Base-by-base conservation (phyloP, 1,284 basidiomycete species). In the Cronartium ribicola region DNA sequence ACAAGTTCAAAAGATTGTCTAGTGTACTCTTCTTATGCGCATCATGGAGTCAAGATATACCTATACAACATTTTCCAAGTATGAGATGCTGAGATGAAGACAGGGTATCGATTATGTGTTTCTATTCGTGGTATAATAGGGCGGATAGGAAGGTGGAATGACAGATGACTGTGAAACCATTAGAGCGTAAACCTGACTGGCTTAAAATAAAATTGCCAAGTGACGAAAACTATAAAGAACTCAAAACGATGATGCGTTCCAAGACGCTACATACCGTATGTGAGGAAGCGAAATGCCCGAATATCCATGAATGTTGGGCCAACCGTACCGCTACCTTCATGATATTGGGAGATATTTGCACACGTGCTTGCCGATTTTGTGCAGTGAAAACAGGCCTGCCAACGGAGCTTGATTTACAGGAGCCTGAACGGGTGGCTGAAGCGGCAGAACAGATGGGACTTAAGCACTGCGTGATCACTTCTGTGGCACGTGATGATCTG, bases 271-370 rank as follows among this genome's bases (percentile, higher is more conserved):
- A 48, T 17, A 81, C 80, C 1, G 80, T 81, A 5, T 81, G 80
- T 71, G 80, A 81, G 59, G 80, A 81, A 71, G 80, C 80, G 6
- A 75, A 79, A 0, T 81, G 80, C 67, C 80, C 80, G 20, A 81
- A 81, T 69, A 80, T 81, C 41, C 79, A 79, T 39, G 80, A 81
- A 70, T 81, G 80, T 76, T 81, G 80, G 39, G 3, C 46, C n/a
- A n/a, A n/a, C n/a, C 10, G n/a, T 10, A n/a, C 10, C n/a, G 46
- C 46, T 10, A 13, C 55, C 37, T 11, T 44, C 2, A 55, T 76
- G 76, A 62, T 81, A 48, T 81, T 81, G 80, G 80, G 80, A 39
- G 80, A 81, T 65, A 81, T 80, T 0, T 81, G 80, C 75, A 81
- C 80, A 3, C 77, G 80, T 29, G 80, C 78, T 5, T 81, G 80